These are phyloP conservation scores for Domatiomyces globalis DNA, from an alignment of 2,329 filamentous ascomycete genomes.

Conservation along the genomic window DNA sequence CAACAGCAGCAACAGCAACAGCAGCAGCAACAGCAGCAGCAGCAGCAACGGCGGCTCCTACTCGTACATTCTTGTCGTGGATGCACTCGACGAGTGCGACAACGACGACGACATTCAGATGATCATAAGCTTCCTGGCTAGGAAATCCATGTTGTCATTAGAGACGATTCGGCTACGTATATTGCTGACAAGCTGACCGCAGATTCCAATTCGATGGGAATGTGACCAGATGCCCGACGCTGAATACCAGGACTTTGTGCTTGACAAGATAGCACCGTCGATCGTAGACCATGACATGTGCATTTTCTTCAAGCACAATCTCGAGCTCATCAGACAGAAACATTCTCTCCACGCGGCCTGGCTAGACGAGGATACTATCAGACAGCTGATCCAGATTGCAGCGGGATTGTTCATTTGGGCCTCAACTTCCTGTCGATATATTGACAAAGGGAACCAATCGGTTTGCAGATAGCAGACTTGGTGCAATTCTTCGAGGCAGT, in stretches of 20 bases:
- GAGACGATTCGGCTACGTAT: slow-evolving; percentile 13
- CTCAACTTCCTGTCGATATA: slow-evolving; percentile 18
- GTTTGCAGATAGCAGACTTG: slow-evolving; percentile 3
- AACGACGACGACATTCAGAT: slow-evolving; percentile 14
- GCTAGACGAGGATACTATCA: slow-evolving; percentile 4
- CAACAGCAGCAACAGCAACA: neutral
- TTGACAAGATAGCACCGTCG: slow-evolving; percentile 18
- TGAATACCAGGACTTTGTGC: slow-evolving; percentile 15
- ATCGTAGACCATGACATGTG: slow-evolving; percentile 19
- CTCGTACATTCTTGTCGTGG: slow-evolving; percentile 14
- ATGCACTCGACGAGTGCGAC: slow-evolving; percentile 22
- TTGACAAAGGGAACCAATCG: slow-evolving; percentile 7
- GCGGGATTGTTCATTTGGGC: slow-evolving; percentile 23
- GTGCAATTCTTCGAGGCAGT: slow-evolving; percentile 4
- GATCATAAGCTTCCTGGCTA: slow-evolving; percentile 17
- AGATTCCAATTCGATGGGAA: slow-evolving; percentile 17
- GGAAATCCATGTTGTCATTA: slow-evolving; percentile 1
- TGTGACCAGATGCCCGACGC: slow-evolving; percentile 14
- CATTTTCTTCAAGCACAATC: neutral
- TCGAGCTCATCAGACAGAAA: neutral
- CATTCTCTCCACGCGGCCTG: neutral
- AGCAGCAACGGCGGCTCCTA: neutral
- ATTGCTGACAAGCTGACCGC: slow-evolving; percentile 22
- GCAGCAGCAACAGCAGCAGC: too few relatives aligned
- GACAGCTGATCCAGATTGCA: slow-evolving; percentile 15